Percentiles rank a stretch among this genome's conserved stretches.
These are phyloP conservation scores for Heimioporus sp. DNA, from an alignment of 768 basidiomycete genomes.

Conservation along the genomic window DNA sequence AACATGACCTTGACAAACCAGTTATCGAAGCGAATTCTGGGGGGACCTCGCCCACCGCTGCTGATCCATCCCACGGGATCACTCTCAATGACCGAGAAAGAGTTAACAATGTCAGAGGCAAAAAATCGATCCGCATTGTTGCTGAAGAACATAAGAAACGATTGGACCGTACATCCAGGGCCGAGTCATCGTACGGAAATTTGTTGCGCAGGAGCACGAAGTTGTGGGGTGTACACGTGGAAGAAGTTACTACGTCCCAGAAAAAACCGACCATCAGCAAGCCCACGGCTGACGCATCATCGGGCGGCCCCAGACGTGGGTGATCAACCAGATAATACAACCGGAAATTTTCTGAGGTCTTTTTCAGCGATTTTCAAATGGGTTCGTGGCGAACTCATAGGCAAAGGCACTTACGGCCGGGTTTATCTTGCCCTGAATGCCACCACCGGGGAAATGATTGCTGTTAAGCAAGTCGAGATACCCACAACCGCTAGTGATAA, in stretches of 20 bases:
- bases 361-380: slow-evolving; percentile 87
- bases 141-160: slow-evolving; percentile 84
- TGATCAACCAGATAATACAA: slow-evolving; percentile 17
- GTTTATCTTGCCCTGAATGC: slow-evolving; percentile 97
- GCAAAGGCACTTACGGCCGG: slow-evolving; percentile 93
- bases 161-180: slow-evolving; percentile 67
- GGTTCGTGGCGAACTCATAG: slow-evolving; percentile 97
- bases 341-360: slow-evolving; percentile 13
- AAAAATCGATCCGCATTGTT: slow-evolving; percentile 92
- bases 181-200: slow-evolving; percentile 49
- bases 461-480: slow-evolving; percentile 98
- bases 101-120: slow-evolving; percentile 52
- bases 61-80: slow-evolving; percentile 47
- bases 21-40: slow-evolving; percentile 86
- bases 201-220: slow-evolving; percentile 83
- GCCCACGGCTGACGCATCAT: slow-evolving; percentile 56
- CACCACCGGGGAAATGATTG: slow-evolving; percentile 97
- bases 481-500: slow-evolving; percentile 90
- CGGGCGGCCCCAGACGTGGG: slow-evolving; percentile 68
- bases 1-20: slow-evolving; percentile 93
- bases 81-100: slow-evolving; percentile 34
- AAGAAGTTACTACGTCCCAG: slow-evolving; percentile 86
- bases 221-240: slow-evolving; percentile 90
- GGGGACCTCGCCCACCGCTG: slow-evolving; percentile 71
- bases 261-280: slow-evolving; percentile 44